phyloP scores from a whole-genome alignment of 139 green algal genomes.

The Raphidocelis subcapitata region DNA sequence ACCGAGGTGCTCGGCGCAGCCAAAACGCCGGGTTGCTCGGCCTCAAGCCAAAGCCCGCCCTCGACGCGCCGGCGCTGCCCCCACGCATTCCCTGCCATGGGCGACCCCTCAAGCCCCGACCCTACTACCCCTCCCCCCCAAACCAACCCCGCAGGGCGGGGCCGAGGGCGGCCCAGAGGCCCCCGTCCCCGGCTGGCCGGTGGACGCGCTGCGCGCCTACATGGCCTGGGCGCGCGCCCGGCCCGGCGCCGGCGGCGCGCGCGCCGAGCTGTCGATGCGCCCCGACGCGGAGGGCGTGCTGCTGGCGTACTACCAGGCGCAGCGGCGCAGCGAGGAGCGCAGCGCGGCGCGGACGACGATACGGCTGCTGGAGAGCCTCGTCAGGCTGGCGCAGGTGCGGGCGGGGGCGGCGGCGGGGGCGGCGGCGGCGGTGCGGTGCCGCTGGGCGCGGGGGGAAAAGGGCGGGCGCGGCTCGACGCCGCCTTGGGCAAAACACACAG shows the following conservation, averaged over 20 bases:
- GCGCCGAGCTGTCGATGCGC: slow-evolving; percentile 44
- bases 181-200: slow-evolving; percentile 42
- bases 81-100: too few species aligned
- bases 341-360: slow-evolving; percentile 61
- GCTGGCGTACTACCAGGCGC: slow-evolving; percentile 72
- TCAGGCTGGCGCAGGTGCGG: slow-evolving; percentile 76
- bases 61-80: too few species aligned
- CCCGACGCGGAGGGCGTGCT: slow-evolving; percentile 62
- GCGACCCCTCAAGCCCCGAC: too few species aligned
- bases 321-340: slow-evolving; percentile 41
- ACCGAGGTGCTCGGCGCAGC: not conserved
- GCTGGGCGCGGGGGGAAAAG: too few species aligned
- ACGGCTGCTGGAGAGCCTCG: slow-evolving; percentile 84
- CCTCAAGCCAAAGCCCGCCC: too few species aligned
- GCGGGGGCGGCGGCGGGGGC: too few species aligned
- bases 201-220: slow-evolving; percentile 72
- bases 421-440: too few species aligned
- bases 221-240: slow-evolving; percentile 63
- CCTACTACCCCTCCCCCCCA: too few species aligned
- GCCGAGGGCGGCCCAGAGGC: not conserved
- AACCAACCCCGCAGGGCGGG: too few species aligned
- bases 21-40: too few species aligned
- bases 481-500: too few species aligned
- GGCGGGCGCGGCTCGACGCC: too few species aligned
- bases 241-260: slow-evolving; percentile 19